A percentile compares a stretch with the other conserved stretches of the same genome.
These are phyloP conservation scores for Phaeosphaeriaceae sp. DNA, from an alignment of 2,329 filamentous ascomycete genomes.

Conservation along the genomic window DNA sequence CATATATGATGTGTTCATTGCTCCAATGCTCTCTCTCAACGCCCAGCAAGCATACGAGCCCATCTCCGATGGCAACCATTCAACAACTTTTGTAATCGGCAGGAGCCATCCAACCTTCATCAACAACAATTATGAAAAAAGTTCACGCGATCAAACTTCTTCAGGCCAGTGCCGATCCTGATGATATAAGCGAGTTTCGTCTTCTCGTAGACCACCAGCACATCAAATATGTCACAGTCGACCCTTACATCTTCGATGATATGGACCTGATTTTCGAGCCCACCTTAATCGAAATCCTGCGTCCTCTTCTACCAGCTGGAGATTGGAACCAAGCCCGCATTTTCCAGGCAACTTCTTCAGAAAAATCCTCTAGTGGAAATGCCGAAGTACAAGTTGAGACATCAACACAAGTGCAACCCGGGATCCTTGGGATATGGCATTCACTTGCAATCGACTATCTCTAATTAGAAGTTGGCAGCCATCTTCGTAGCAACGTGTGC, in stretches of 20 bases:
- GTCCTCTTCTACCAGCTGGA: constrained; percentile 41
- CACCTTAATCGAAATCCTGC: constrained; percentile 41
- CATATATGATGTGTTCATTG: too few species aligned
- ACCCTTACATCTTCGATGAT: constrained; percentile 39
- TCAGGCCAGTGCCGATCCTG: constrained; percentile 15
- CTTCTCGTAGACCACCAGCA: constrained; percentile 45
- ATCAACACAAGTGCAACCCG: constrained; percentile 32
- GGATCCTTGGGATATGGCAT: constrained; percentile 48
- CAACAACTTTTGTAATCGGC: too few species aligned
- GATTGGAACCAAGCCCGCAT: constrained; percentile 38
- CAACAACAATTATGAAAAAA: too few species aligned
- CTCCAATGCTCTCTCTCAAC: too few species aligned
- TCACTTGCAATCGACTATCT: constrained; percentile 43
- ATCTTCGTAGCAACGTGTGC: constrained; percentile 20
- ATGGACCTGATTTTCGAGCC: constrained; percentile 47
- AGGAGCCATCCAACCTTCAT: too few species aligned
- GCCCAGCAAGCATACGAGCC: too few species aligned
- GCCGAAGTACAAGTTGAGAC: constrained; percentile 31
- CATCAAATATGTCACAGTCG: constrained; percentile 53
- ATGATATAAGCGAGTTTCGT: constrained; percentile 45
- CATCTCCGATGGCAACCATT: too few species aligned
- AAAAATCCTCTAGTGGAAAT: too few species aligned
- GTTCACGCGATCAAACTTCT: constrained; percentile 10
- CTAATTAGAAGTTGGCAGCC: constrained; percentile 27
- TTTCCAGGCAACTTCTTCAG: constrained; percentile 41